A percentile compares a stretch with the other conserved stretches of the same genome.
Evolutionary conservation across 1,139 yeast species (phyloP).

Genomic region (Pneumocystis murina): DNA sequence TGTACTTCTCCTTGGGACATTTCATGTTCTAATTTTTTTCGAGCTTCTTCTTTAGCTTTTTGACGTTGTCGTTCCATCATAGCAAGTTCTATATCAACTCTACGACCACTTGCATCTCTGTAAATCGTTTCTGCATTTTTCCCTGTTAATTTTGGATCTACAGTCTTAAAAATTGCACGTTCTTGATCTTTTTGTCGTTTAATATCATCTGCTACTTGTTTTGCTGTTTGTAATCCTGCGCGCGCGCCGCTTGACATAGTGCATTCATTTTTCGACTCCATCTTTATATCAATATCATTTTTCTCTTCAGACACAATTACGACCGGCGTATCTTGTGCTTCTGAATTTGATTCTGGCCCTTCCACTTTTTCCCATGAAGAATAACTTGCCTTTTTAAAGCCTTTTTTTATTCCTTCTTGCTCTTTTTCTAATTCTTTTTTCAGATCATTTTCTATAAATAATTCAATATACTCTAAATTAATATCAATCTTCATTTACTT

Average conservation of each 20-base stretch:
- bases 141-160: conserved; percentile 10
- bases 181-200: conserved; percentile 14
- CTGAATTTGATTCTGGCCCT: conserved; percentile 10
- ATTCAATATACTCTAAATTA: conserved; percentile 2
- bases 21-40: conserved; percentile 22
- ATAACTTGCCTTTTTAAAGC: background rate
- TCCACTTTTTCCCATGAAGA: conserved; percentile 3
- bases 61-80: conserved; percentile 22
- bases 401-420: background rate
- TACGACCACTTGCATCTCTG: conserved; percentile 45
- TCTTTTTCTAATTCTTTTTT: conserved; percentile 5
- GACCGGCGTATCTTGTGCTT: conserved; percentile 20
- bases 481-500: background rate
- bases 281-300: background rate
- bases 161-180: conserved; percentile 11
- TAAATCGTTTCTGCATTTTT: conserved; percentile 33
- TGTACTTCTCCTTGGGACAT: conserved; percentile 36
- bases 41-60: conserved; percentile 18
- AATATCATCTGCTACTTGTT: conserved; percentile 26
- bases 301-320: conserved; percentile 16
- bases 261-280: conserved; percentile 3
- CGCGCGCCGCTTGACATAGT: conserved; percentile 29
- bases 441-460: conserved; percentile 4
- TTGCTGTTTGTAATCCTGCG: conserved; percentile 35
- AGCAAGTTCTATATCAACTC: conserved; percentile 27